phyloP scores from a whole-genome alignment of 208 protist genomes.

The Leishmania guyanensis region DNA sequence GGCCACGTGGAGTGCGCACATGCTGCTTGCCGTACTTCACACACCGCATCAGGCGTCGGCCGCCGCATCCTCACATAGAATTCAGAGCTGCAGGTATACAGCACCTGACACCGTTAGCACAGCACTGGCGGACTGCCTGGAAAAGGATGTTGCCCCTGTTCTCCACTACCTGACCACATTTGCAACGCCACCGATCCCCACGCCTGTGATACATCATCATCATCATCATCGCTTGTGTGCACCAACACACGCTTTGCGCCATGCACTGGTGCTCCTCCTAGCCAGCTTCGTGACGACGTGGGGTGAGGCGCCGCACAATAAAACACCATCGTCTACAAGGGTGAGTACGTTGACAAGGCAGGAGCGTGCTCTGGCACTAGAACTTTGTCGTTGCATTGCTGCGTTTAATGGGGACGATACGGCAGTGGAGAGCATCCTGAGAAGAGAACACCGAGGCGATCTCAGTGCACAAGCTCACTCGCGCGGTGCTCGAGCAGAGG shows the following conservation, averaged over 20 bases:
- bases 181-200: background rate
- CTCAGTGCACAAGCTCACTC: background rate
- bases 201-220: background rate
- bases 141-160: conserved; percentile 10
- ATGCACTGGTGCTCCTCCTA: conserved; percentile 19
- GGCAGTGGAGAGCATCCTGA: background rate
- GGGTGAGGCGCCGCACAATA: background rate
- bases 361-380: conserved; percentile 12
- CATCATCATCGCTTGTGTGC: background rate
- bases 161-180: conserved; percentile 17
- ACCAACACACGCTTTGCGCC: background rate
- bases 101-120: background rate
- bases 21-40: conserved; percentile 8
- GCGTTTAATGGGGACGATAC: background rate
- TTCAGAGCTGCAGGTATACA: background rate
- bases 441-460: background rate
- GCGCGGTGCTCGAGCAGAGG: background rate
- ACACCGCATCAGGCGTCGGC: background rate
- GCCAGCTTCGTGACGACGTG: conserved; percentile 20
- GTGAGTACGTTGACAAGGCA: background rate
- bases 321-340: background rate
- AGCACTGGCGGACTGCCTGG: conserved; percentile 4
- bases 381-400: conserved; percentile 11
- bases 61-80: background rate
- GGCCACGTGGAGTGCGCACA: conserved; percentile 27